These are phyloP conservation scores for Inosperma sp. DNA, from an alignment of 768 basidiomycete species.

Conservation along the genomic window DNA sequence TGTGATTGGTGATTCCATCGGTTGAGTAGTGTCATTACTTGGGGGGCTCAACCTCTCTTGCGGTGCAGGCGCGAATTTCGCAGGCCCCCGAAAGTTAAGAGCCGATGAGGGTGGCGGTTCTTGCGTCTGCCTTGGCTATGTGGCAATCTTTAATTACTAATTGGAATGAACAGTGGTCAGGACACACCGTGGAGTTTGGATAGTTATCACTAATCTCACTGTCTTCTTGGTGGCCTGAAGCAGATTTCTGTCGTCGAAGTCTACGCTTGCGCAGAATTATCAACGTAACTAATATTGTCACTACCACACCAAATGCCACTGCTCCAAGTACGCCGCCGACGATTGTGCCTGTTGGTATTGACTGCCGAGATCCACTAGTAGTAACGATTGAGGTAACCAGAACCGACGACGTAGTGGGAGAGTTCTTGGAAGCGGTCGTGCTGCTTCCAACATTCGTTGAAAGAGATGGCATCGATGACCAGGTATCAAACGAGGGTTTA, in stretches of 20 bases:
- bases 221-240: too few species aligned
- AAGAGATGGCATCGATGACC: background rate
- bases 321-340: constrained; percentile 6
- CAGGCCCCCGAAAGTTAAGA: too few species aligned
- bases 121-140: too few species aligned
- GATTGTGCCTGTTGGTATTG: background rate
- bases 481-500: constrained; percentile 13
- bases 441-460: background rate
- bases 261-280: constrained; percentile 2
- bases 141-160: too few species aligned
- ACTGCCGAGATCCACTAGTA: background rate
- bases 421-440: background rate
- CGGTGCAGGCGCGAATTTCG: too few species aligned
- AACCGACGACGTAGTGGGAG: background rate
- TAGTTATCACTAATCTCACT: too few species aligned
- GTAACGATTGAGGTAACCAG: background rate
- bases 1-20: too few species aligned
- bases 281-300: background rate
- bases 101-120: too few species aligned
- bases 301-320: background rate
- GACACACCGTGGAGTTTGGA: too few species aligned
- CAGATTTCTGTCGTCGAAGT: background rate
- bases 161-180: too few species aligned
- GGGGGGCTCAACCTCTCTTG: too few species aligned
- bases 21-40: too few species aligned